Conservation (phyloP, 768 basidiomycete genomes). For the Leccinellum albellum region DNA sequence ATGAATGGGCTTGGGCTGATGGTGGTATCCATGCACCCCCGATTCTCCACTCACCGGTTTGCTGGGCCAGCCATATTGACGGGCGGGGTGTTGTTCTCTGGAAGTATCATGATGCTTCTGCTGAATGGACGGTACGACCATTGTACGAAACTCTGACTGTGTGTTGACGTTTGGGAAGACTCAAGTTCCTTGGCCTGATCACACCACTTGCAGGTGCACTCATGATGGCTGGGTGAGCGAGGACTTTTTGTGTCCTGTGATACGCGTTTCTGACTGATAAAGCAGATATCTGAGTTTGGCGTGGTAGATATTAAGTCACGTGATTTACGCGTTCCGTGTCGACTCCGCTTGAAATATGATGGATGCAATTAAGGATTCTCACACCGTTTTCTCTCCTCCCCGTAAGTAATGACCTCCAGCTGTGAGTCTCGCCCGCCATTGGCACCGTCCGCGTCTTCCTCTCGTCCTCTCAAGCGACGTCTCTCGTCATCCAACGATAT, state of each 20-base stretch:
- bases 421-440: conserved; percentile 4
- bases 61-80: conserved; percentile 63
- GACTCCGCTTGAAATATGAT: conserved; percentile 42
- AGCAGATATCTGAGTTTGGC: conserved; percentile 52
- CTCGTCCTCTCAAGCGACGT: conserved; percentile 46
- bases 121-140: conserved; percentile 39
- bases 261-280: conserved; percentile 3
- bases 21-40: conserved; percentile 58
- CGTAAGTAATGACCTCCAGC: neutral
- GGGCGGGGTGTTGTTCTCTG: conserved; percentile 60
- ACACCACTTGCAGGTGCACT: conserved; percentile 63
- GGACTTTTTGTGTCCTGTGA: neutral
- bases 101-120: conserved; percentile 55
- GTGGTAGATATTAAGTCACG: conserved; percentile 39
- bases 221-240: conserved; percentile 65
- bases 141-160: neutral
- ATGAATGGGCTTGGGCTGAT: conserved; percentile 67
- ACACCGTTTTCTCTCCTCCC: conserved; percentile 16
- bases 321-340: conserved; percentile 44
- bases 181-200: conserved; percentile 56
- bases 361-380: conserved; percentile 20
- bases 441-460: conserved; percentile 21
- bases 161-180: conserved; percentile 25
- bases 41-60: conserved; percentile 56
- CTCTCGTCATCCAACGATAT: conserved; percentile 45